Conservation (phyloP, 139 green algal species). For the Chlorella sorokiniana region DNA sequence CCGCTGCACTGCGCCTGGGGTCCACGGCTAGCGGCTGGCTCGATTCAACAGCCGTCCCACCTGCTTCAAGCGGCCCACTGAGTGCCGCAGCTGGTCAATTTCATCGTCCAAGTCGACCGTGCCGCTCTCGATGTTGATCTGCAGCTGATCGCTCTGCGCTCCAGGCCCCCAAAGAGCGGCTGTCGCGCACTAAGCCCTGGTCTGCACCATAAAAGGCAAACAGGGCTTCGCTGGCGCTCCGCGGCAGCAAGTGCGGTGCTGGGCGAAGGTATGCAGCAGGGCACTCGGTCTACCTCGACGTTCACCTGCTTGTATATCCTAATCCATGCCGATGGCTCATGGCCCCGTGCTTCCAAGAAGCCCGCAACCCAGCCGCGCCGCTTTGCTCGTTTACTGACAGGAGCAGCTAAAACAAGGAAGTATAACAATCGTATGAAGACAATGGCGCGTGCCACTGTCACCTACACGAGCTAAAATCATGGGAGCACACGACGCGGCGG, state of each 20-base stretch:
- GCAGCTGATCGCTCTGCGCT: conserved; percentile 29
- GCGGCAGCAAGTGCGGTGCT: background rate
- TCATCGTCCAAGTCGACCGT: conserved; percentile 46
- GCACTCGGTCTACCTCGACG: background rate
- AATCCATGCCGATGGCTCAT: background rate
- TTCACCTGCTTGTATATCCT: background rate
- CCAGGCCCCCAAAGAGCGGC: conserved; percentile 24
- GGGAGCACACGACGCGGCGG: too few species aligned
- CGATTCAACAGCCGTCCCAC: background rate
- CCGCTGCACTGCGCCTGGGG: too few species aligned
- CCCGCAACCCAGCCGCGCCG: background rate
- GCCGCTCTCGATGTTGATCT: conserved; percentile 28
- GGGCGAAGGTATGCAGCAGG: too few species aligned
- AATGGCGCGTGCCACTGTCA: too few species aligned
- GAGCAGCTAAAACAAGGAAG: too few species aligned
- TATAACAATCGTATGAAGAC: too few species aligned
- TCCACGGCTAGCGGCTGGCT: background rate
- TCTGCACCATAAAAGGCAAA: background rate
- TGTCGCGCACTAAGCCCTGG: conserved; percentile 20
- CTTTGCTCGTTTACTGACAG: too few species aligned
- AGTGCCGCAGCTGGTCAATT: conserved; percentile 44
- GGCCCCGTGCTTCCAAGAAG: background rate
- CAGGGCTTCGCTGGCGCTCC: background rate
- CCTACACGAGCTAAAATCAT: too few species aligned
- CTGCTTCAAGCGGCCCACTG: conserved; percentile 49